Evolutionary conservation across 129 eudicot species (phyloP), one percentile per base, ranked within the genome.

Genomic region (Lonicera japonica): DNA sequence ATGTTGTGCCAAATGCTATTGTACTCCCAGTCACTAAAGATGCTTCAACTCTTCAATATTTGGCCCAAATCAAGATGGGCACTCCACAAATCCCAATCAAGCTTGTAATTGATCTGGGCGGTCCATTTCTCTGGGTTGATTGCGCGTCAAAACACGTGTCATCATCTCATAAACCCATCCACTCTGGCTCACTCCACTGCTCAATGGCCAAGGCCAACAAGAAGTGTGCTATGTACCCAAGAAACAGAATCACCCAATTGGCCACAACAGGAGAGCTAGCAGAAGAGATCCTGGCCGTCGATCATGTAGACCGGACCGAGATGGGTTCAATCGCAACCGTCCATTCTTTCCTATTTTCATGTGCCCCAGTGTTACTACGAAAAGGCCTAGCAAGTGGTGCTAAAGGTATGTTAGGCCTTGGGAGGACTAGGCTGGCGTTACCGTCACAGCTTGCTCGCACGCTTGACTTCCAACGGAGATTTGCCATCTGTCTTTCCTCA

Each of bases 351-450:
- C n/a, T 90, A 54, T 68, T 73, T 47, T 79, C 84, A 0, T 83
- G 86, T 61, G 77, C 86, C 8, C 74, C 81, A 21, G 58, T 74
- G 2, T 23, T 25, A 53, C 59, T 90, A 47, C 57, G 83, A 2
- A 56, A 64, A 8, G 87, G 95, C 11, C 55, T 90, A 22, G 81
- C 81, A 11, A 5, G 39, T 15, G 75, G 77, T 11, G 82, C 94
- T 1, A 71, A 58, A 1, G 97, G 97, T n/a, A 66, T 83, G 43
- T 72, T 90, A 39, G 94, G 97, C 24, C 58, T 90, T 0, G 97
- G 95, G 17, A 79, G 75, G 19, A 55, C 87, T 2, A 81, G 86
- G 41, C 38, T 80, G 8, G 77, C 84, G 0, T 82, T 84, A 1
- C 81, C 84, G 2, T 72, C 83, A 4, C 97, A 87, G 24, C 21